phyloP scores from a whole-genome alignment of 148 eudicot genomes.

The Nyssa sinensis region DNA sequence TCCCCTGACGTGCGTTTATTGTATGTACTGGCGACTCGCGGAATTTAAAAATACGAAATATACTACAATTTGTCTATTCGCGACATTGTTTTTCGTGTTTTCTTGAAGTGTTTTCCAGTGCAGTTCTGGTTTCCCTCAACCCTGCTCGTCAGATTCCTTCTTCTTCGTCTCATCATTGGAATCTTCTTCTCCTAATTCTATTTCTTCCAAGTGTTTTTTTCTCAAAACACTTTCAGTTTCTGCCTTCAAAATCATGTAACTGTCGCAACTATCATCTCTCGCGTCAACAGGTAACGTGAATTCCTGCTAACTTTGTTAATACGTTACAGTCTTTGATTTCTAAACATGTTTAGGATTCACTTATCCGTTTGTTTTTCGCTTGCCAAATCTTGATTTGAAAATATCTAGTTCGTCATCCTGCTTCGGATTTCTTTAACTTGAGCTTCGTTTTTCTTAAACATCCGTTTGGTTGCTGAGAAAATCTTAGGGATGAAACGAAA shows the following conservation, averaged over 20 bases:
- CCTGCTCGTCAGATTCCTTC: constrained; percentile 12
- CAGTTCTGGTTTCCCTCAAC: neutral
- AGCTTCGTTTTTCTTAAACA: neutral
- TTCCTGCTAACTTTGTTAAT: neutral
- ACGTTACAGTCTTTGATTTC: neutral
- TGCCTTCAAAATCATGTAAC: neutral
- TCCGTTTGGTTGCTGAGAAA: constrained; percentile 1
- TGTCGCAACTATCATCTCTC: neutral
- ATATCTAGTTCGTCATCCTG: neutral
- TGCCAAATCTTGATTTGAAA: neutral
- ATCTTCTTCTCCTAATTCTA: neutral
- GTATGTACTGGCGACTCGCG: neutral
- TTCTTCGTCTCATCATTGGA: neutral
- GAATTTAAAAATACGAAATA: constrained; percentile 7
- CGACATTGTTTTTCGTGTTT: constrained; percentile 1
- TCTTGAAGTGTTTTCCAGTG: neutral
- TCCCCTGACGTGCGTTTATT: neutral
- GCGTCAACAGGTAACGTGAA: neutral
- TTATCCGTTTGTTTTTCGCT: neutral
- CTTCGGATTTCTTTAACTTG: neutral
- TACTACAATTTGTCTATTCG: neutral
- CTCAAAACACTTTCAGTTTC: neutral
- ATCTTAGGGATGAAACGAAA: neutral
- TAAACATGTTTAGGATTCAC: neutral
- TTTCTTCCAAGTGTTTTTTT: neutral